Evolutionary conservation across 2,329 filamentous ascomycete species (phyloP), one percentile per base, ranked within the genome.

Genomic region (Sphaerulina populicola): DNA sequence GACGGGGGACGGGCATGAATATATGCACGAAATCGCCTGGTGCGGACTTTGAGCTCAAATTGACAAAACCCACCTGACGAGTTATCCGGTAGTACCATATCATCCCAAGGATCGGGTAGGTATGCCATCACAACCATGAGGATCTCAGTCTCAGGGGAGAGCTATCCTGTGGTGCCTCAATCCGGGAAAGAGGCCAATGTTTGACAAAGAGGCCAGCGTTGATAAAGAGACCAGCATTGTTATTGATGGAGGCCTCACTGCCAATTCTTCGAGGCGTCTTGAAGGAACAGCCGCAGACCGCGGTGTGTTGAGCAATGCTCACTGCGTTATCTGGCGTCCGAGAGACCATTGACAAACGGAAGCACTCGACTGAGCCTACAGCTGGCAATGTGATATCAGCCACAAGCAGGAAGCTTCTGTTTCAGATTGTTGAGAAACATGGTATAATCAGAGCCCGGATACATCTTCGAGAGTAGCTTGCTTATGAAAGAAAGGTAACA

Each of bases 321-420:
- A 35, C 31, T n/a, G 31, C 31, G 10, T 35, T n/a, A 9, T 11
- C 6, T 35, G 31, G 31, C 4, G 31, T 10, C 6, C 31, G 31
- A 35, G 31, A n/a, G 31, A 4, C 12, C 10, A 35, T 6, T 35
- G 7, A n/a, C 31, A 12, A 33, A 15, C 44, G 33, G 44, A 38
- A 39, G 44, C 49, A 23, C 35, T 46, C 49, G 43, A 43, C 43
- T 47, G 45, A 29, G 47, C 49, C 12, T 36, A 18, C 46, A 43
- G 47, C 47, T 51, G 35, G 49, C 38, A 46, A 45, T 46, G 36
- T 30, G 23, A 27, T 37, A 30, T 47, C 18, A 37, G 30, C 35
- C 44, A 31, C 37, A 38, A 23, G 35, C 37, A 43, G 47, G 36
- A 30, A 39, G 49, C 37, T 33, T 31, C 21, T 47, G 49, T 47